phyloP scores from a whole-genome alignment of 1,284 basidiomycete genomes.

The Marasmius sp. region DNA sequence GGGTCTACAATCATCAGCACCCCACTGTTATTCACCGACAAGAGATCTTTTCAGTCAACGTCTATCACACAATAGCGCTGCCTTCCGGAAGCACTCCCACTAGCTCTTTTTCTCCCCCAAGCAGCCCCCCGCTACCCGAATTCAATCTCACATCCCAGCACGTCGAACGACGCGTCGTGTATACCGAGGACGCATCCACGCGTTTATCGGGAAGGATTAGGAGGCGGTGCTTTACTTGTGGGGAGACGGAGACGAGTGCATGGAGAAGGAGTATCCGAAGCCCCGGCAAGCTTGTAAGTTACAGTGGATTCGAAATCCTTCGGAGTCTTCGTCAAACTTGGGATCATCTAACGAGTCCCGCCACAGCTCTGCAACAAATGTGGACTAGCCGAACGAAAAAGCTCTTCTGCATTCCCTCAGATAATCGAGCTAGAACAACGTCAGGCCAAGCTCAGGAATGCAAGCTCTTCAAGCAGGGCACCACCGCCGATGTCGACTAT shows the following conservation, averaged over 20 bases:
- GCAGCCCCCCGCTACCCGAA: neutral
- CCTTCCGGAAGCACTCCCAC: neutral
- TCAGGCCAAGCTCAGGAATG: neutral
- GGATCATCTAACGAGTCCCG: neutral
- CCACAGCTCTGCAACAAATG: neutral
- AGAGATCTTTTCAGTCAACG: neutral
- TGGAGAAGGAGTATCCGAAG: neutral
- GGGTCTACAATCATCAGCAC: neutral
- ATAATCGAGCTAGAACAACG: neutral
- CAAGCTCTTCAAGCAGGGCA: neutral
- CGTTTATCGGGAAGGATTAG: neutral
- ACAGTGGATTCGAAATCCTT: neutral
- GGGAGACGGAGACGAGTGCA: neutral
- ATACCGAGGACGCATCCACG: neutral
- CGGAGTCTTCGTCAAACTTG: neutral
- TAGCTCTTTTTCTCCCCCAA: neutral
- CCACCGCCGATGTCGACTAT: neutral
- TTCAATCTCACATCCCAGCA: neutral
- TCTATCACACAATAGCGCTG: neutral
- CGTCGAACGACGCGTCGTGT: neutral
- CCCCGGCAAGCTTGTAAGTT: neutral
- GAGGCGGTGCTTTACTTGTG: neutral
- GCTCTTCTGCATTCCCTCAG: neutral
- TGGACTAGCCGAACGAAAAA: neutral
- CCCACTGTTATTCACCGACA: neutral